These are phyloP conservation scores for Sporormia fimetaria DNA, from an alignment of 495 filamentous ascomycete species.

Conservation along the genomic window DNA sequence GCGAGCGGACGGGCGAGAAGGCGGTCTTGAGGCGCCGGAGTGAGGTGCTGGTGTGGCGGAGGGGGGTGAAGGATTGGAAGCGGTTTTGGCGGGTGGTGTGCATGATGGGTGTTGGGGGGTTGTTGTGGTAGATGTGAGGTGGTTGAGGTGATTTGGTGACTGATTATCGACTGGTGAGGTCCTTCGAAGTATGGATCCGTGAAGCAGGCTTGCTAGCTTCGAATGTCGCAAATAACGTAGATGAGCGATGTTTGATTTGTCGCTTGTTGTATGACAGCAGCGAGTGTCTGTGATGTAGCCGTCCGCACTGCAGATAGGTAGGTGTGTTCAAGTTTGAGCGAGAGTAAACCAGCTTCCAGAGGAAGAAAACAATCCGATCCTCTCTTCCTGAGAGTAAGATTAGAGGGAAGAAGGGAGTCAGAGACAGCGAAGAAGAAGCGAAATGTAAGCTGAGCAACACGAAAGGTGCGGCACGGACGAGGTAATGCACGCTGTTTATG, in stretches of 20 bases:
- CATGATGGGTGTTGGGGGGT: constrained; percentile 9
- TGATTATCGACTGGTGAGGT: constrained; percentile 10
- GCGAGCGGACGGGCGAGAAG: constrained; percentile 22
- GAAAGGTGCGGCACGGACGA: neutral
- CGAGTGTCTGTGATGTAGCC: constrained; percentile 1
- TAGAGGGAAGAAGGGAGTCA: constrained; percentile 1
- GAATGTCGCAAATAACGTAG: neutral
- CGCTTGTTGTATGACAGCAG: constrained; percentile 7
- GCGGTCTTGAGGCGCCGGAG: constrained; percentile 31
- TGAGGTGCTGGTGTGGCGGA: constrained; percentile 23
- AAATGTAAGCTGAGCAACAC: constrained; percentile 4
- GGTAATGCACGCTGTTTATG: constrained; percentile 11
- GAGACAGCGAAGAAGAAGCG: constrained; percentile 1
- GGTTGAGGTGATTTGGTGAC: neutral
- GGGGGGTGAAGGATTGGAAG: constrained; percentile 25
- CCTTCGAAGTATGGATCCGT: constrained; percentile 3
- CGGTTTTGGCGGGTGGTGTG: constrained; percentile 21
- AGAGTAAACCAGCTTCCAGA: constrained; percentile 12
- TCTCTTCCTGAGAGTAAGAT: neutral
- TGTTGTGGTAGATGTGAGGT: constrained; percentile 1
- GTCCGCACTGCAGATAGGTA: neutral
- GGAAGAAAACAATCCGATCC: constrained; percentile 3
- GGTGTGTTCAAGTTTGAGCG: neutral
- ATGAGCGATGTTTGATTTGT: neutral
- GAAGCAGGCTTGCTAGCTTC: neutral